Evolutionary conservation across 2,329 filamentous ascomycete genomes (phyloP), one percentile per base, ranked within the genome.

Genomic region (Nannizzia gypsea): DNA sequence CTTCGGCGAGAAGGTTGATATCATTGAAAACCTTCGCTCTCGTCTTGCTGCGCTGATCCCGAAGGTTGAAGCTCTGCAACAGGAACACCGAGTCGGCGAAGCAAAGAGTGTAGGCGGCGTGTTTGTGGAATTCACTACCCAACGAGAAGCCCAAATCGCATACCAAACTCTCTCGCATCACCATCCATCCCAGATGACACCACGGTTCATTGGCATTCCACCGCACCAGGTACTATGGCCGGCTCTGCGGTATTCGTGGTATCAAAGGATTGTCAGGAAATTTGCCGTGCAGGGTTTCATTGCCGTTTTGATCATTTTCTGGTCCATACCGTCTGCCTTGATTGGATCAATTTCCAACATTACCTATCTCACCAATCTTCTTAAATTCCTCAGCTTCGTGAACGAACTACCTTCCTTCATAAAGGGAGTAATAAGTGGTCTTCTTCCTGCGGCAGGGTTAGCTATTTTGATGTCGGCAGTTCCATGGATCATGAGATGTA

Each of bases 341-440:
- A 90, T 97, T 31, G 91, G 89, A 67, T 76, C 84, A n/a, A 85
- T 96, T 65, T 93, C 90, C 59, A 96, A 97, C 71, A 81, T 99
- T 66, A 80, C 82, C 44, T 86, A 84, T 63, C 78, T 96, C 13
- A 70, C 71, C 38, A 69, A 68, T 9, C 65, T 74, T 4, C 56
- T 77, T 1, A 72, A 73, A 0, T 95, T 85, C 75, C 77, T 96
- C n/a, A 71, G 73, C 0, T 97, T 89, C 77, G 82, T 97, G 64
- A 76, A 85, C 46, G 73, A 84, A 6, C 80, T 97, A 2, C 93
- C 93, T 0, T 64, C 67, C 2, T 67, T 74, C 3, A 82, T 97
- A 63, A 80, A 90, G 69, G 91, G 90, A 59, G 82, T 96, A 11
- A 81, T 97, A 52, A 87, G 88, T 48, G 91, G 92, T 63, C 82